Evolutionary conservation across 306 rosid species (phyloP).

Genomic region (Glycine soja): DNA sequence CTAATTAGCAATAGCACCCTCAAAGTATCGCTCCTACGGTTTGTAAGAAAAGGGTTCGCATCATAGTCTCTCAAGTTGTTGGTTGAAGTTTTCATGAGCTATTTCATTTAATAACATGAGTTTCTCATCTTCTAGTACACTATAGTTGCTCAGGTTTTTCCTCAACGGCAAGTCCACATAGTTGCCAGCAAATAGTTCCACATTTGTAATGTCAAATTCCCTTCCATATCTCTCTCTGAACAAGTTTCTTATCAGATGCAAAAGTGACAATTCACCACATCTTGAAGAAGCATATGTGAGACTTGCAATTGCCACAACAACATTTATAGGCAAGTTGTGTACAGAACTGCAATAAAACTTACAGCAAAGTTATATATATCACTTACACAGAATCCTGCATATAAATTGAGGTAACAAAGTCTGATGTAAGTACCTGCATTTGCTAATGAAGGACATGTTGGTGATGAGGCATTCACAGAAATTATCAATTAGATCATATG

Average conservation of each 20-base stretch:
- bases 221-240: slow-evolving; percentile 42
- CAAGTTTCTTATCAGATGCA: slow-evolving; percentile 9
- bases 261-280: slow-evolving; percentile 51
- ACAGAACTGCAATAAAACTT: slow-evolving; percentile 16
- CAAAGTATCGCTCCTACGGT: neutral
- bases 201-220: slow-evolving; percentile 32
- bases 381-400: neutral
- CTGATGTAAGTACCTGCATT: slow-evolving; percentile 17
- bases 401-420: neutral
- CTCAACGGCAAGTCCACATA: slow-evolving; percentile 22
- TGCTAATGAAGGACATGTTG: slow-evolving; percentile 22
- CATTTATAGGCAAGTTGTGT: slow-evolving; percentile 25
- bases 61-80: neutral
- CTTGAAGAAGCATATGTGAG: slow-evolving; percentile 52
- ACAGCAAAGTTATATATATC: neutral
- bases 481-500: slow-evolving; percentile 36
- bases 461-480: slow-evolving; percentile 42
- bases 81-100: neutral
- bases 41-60: neutral
- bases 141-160: neutral
- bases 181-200: slow-evolving; percentile 40
- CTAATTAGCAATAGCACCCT: neutral
- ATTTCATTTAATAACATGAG: slow-evolving; percentile 29
- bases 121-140: slow-evolving; percentile 31
- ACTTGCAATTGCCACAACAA: slow-evolving; percentile 49